Evolutionary conservation across 768 basidiomycete species (phyloP), one percentile per base, ranked within the genome.

Genomic region (Pisolithus sp.): DNA sequence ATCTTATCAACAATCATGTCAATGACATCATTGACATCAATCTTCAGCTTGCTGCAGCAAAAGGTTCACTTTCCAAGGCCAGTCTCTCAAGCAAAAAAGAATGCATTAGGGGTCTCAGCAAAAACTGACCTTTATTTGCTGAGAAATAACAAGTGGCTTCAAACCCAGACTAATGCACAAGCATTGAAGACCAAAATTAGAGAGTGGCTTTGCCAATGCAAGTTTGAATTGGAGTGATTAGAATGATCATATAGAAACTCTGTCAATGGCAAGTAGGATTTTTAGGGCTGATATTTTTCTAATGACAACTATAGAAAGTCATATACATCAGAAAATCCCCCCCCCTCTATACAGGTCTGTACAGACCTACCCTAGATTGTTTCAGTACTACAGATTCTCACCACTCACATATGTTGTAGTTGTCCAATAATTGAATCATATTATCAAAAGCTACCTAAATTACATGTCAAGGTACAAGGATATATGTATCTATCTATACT

Each of bases 141-240:
- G 17, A 49, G 44, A 36, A 37, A 37, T 17, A 50, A 50, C 42
- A 48, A 36, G 9, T 60, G 53, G 26, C 49, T 56, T 31, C 50
- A 31, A 53, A 46, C 45, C 7, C 46, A 47, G 18, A 58, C 60
- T 52, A 63, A 66, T 52, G 60, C 60, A 7, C 51, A 6, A 1
- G 58, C 60, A 20, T 17, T 63, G 2, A 65, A 63, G 44, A 46
- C 18, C 2, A 28, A 55, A 10, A 40, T 62, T 23, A 52, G 46
- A 26, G 54, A 62, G 10, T 37, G 51, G 21, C 53, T 63, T 34
- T 39, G 51, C 13, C 53, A 62, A 24, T 18, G 53, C 7, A 59
- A 62, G 34, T 62, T 56, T 51, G 57, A 63, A 48, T 37, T 62
- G 1, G 51, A 58, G 21, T 30, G 31, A 9, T 17, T 62, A 9